phyloP scores from a whole-genome alignment of 1,284 basidiomycete genomes.

The Pulchroboletus neoregius region DNA sequence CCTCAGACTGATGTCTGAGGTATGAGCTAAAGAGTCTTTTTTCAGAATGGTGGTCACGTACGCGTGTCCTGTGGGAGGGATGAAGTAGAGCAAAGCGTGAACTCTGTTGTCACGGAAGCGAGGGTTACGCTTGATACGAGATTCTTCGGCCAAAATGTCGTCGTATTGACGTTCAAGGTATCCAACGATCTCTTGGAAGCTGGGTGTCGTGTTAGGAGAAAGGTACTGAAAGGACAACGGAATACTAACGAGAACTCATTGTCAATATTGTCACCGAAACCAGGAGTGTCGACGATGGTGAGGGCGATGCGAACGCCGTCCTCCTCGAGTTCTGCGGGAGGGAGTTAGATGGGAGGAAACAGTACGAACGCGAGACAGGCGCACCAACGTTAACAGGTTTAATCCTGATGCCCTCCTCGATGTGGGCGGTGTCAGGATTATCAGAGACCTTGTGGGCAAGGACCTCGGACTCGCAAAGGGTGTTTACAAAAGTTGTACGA shows the following conservation, averaged over 20 bases:
- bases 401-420: constrained; percentile 94
- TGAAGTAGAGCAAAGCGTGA: constrained; percentile 97
- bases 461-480: constrained; percentile 91
- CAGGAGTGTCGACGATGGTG: constrained; percentile 98
- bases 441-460: constrained; percentile 84
- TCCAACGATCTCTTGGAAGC: constrained; percentile 95
- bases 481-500: constrained; percentile 97
- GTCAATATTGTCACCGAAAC: constrained; percentile 98
- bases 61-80: constrained; percentile 86
- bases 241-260: constrained; percentile 91
- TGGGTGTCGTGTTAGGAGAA: constrained; percentile 33
- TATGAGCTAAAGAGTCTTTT: not conserved
- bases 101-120: constrained; percentile 98
- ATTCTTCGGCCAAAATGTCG: constrained; percentile 98
- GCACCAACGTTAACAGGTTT: constrained; percentile 92
- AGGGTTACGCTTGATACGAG: constrained; percentile 99
- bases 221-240: constrained; percentile 3
- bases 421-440: constrained; percentile 85
- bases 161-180: constrained; percentile 99
- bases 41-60: constrained; percentile 35
- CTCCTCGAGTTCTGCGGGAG: constrained; percentile 84
- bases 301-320: constrained; percentile 97
- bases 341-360: constrained; percentile 2
- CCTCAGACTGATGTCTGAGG: constrained; percentile 60
- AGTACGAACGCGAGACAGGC: constrained; percentile 33